phyloP scores from a whole-genome alignment of 352 stramenopile species.

The Globisporangium viniferum region DNA sequence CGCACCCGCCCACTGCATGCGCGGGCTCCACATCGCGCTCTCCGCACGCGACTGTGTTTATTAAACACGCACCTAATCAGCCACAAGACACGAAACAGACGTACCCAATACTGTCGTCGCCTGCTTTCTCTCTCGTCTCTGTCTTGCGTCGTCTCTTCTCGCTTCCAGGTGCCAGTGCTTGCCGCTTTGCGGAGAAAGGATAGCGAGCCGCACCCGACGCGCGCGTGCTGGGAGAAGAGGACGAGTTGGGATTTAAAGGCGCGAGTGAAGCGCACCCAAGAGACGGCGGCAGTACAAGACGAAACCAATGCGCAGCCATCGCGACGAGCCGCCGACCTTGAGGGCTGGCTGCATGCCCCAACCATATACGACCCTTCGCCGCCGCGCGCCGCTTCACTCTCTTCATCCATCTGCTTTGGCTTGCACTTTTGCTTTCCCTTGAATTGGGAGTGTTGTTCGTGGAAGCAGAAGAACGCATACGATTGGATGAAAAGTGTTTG shows the following conservation, averaged over 20 bases:
- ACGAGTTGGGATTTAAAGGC: conserved; percentile 3
- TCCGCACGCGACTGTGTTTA: background rate
- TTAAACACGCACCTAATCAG: background rate
- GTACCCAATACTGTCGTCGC: background rate
- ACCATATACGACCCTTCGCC: conserved; percentile 1
- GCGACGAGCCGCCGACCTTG: background rate
- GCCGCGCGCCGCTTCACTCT: background rate
- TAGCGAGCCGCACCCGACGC: background rate
- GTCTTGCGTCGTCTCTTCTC: too few relatives aligned
- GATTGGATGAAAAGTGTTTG: background rate
- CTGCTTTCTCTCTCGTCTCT: background rate
- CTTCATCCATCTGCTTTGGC: background rate
- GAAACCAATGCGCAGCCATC: conserved; percentile 4
- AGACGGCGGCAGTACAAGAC: background rate
- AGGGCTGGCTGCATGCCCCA: background rate
- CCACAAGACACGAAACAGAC: background rate
- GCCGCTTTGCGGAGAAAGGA: conserved; percentile 8
- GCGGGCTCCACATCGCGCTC: conserved; percentile 58
- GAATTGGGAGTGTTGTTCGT: background rate
- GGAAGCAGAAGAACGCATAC: too few relatives aligned
- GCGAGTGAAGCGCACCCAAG: conserved; percentile 4
- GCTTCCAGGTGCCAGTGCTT: background rate
- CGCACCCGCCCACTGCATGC: conserved; percentile 81
- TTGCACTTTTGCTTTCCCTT: background rate
- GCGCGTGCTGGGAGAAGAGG: background rate